Evolutionary conservation across 495 filamentous ascomycete species (phyloP).

Genomic region (Corynascus novoguineensis): DNA sequence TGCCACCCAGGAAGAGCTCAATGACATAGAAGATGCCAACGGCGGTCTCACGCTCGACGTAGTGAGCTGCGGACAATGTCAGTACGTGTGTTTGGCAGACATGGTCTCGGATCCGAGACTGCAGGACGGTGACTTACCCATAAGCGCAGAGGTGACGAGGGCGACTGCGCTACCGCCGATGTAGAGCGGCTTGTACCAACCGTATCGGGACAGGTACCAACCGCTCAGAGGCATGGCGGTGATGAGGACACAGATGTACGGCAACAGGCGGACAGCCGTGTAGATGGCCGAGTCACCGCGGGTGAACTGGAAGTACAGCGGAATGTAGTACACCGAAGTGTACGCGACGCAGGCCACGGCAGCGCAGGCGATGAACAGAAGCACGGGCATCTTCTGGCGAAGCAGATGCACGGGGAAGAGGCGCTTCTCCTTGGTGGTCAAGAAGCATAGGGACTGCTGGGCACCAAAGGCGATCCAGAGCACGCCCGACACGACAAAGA

Average conservation of each 20-base stretch:
- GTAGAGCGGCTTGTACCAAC: neutral
- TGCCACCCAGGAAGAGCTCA: no score
- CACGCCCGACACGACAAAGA: neutral
- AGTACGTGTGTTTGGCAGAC: no score
- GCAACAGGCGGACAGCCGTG: slow-evolving; percentile 53
- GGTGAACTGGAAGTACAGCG: slow-evolving; percentile 57
- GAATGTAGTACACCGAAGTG: slow-evolving; percentile 49
- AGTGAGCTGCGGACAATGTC: no score
- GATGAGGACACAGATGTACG: slow-evolving; percentile 42
- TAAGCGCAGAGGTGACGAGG: no score
- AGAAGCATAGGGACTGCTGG: neutral
- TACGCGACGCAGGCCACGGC: no score
- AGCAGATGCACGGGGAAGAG: slow-evolving; percentile 4
- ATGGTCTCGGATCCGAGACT: no score
- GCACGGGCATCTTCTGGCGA: no score
- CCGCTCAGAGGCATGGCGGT: slow-evolving; percentile 22
- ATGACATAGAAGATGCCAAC: no score
- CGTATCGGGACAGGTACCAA: neutral
- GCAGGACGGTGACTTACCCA: no score
- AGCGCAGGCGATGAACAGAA: no score
- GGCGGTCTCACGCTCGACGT: no score
- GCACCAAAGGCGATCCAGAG: neutral
- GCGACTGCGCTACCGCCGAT: no score
- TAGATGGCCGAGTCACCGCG: slow-evolving; percentile 41
- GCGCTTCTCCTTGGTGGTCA: slow-evolving; percentile 4